Percentiles rank a stretch among this genome's conserved stretches.
Conservation (phyloP, 352 stramenopile genomes). For the Phytophthora litchii region DNA sequence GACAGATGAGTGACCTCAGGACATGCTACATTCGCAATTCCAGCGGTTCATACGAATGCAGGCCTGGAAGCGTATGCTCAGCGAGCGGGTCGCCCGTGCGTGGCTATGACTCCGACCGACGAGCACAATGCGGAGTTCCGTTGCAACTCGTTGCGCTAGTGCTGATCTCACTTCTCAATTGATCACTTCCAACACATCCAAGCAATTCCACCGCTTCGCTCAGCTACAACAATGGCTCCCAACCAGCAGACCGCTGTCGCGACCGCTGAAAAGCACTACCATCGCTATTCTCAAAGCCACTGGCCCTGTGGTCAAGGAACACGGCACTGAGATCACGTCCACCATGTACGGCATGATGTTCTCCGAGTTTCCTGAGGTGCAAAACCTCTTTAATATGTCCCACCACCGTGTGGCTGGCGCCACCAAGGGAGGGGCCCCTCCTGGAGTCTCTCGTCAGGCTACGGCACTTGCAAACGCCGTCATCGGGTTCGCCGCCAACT, state of each 20-base stretch:
- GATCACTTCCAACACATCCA: constrained; percentile 10
- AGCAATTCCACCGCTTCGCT: not conserved
- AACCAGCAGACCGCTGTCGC: constrained; percentile 12
- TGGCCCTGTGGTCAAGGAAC: constrained; percentile 60
- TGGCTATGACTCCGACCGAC: constrained; percentile 19
- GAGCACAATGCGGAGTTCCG: not conserved
- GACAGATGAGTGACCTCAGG: constrained; percentile 5
- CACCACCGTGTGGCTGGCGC: constrained; percentile 59
- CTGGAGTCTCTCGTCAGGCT: constrained; percentile 47
- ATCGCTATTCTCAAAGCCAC: constrained; percentile 72
- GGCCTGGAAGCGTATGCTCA: not conserved
- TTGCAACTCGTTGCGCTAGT: not conserved
- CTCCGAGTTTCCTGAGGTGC: constrained; percentile 60
- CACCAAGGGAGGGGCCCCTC: constrained; percentile 25
- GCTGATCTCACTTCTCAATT: constrained; percentile 21
- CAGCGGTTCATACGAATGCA: no score
- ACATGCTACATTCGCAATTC: constrained; percentile 6
- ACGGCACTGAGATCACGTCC: constrained; percentile 67
- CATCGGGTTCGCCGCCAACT: constrained; percentile 68
- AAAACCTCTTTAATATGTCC: constrained; percentile 76
- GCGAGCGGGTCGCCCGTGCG: constrained; percentile 14
- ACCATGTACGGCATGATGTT: constrained; percentile 80
- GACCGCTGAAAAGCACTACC: constrained; percentile 22
- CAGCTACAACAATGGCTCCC: constrained; percentile 19
- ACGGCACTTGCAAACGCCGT: constrained; percentile 61